Evolutionary conservation across 2,329 filamentous ascomycete genomes (phyloP).

Genomic region (Aspergillus latus): DNA sequence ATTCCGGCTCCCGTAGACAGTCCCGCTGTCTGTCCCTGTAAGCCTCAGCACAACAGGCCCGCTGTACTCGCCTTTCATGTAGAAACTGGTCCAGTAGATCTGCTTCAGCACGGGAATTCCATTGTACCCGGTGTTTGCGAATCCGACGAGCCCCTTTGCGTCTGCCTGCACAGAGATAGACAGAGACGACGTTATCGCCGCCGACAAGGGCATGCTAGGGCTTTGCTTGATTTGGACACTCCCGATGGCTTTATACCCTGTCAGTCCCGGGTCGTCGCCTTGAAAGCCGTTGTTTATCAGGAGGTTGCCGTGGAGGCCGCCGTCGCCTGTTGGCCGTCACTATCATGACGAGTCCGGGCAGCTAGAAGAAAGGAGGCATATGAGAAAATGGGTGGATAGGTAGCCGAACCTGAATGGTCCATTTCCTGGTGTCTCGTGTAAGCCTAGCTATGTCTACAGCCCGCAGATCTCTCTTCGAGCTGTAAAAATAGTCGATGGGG

Average conservation of each 20-base stretch:
- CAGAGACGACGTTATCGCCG: slow-evolving; percentile 31
- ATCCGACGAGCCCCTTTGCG: slow-evolving; percentile 32
- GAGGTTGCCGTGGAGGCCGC: slow-evolving; percentile 35
- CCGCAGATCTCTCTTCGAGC: too few species aligned
- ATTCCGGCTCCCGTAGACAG: slow-evolving; percentile 28
- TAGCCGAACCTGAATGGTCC: slow-evolving; percentile 33
- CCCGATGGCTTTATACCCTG: slow-evolving; percentile 30
- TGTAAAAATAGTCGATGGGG: too few species aligned
- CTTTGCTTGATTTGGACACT: slow-evolving; percentile 29
- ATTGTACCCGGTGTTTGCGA: slow-evolving; percentile 48
- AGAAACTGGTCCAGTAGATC: slow-evolving; percentile 33
- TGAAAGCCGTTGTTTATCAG: slow-evolving; percentile 39
- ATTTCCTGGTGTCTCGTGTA: slow-evolving; percentile 29
- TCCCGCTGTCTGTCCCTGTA: slow-evolving; percentile 25
- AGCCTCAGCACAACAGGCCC: slow-evolving; percentile 29
- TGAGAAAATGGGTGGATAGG: not conserved
- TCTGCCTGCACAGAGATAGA: slow-evolving; percentile 22
- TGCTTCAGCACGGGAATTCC: slow-evolving; percentile 30
- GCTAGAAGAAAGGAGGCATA: too few species aligned
- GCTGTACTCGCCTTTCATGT: slow-evolving; percentile 32
- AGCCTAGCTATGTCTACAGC: too few species aligned
- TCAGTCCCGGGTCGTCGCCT: slow-evolving; percentile 26
- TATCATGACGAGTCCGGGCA: not conserved
- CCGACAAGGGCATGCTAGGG: slow-evolving; percentile 24
- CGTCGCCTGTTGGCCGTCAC: slow-evolving; percentile 26